Base-by-base conservation (phyloP, 2,329 filamentous ascomycete genomes). In the Stagonosporopsis tanaceti region DNA sequence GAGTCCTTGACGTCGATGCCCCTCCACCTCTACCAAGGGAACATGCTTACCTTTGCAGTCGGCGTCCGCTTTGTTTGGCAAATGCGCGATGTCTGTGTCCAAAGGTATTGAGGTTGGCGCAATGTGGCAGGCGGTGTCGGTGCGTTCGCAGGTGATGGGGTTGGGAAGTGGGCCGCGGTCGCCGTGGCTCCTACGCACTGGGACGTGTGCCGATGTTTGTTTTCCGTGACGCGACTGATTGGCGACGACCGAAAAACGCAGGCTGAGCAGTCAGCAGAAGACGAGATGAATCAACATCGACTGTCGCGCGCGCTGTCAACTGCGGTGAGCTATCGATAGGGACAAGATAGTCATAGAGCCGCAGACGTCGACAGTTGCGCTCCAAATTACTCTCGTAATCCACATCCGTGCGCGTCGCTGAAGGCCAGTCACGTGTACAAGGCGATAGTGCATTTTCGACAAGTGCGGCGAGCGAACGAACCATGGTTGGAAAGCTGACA, bases 251-350 rank as follows among this genome's bases (percentile, higher is more conserved):
- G 44, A 53, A 42, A 47, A 44, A 32, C 30, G 47, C 48, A 39
- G 38, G 32, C 39, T 42, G 17, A 45, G 25, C 44, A 14, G 32
- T 42, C n/a, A 17, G 24, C 34, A 44, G 38, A 38, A 51, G 48
- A 57, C 34, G 39, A 57, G 44, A 53, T 34, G 50, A 46, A 46
- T 45, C 54, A 34, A 44, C 50, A 44, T 48, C 48, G 30, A 53
- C 45, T 22, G 50, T 57, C 54, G 54, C 44, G 47, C 47, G 41
- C 30, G 32, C 32, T 42, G 54, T 52, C 48, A 37, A 50, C 50
- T 46, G 46, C 56, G 46, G 55, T 58, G 56, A 54, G 56, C 50
- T 59, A 59, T 59, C 56, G 56, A 59, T 59, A 59, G 50, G 50
- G 45, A 50, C 48, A 53, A 53, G 56, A 54, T 47, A 47, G 22